phyloP scores from a whole-genome alignment of 2,329 filamentous ascomycete species.

The Nothophaeocryptopus gaeumannii region DNA sequence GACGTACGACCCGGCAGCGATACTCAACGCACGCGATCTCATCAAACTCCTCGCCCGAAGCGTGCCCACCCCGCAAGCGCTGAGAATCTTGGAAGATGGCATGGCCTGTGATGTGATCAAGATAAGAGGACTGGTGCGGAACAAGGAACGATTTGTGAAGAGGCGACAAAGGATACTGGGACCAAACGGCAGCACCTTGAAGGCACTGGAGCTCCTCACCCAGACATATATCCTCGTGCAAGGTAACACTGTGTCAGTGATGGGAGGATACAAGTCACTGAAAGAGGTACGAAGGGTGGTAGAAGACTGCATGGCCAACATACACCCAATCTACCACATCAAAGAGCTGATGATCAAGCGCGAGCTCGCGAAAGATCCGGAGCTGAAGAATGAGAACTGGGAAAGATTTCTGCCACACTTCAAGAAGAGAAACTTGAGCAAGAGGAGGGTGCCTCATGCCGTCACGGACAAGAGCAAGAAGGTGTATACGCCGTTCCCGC shows the following conservation, averaged over 20 bases:
- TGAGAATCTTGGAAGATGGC: constrained; percentile 92
- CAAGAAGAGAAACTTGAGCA: constrained; percentile 87
- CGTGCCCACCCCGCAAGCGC: constrained; percentile 85
- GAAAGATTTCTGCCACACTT: constrained; percentile 95
- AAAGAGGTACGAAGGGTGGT: constrained; percentile 89
- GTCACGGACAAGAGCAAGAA: constrained; percentile 94
- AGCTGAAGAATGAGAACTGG: constrained; percentile 85
- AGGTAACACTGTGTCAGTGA: constrained; percentile 88
- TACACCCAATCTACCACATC: constrained; percentile 87
- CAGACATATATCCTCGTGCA: constrained; percentile 92
- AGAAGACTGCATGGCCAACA: constrained; percentile 94
- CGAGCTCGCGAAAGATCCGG: constrained; percentile 84
- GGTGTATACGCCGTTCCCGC: constrained; percentile 94
- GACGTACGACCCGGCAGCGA: constrained; percentile 86
- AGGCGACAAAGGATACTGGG: constrained; percentile 88
- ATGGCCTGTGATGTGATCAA: constrained; percentile 95
- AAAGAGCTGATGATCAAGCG: constrained; percentile 95
- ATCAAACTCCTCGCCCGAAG: constrained; percentile 89
- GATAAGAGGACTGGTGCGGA: constrained; percentile 82
- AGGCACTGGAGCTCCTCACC: constrained; percentile 89
- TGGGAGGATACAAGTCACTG: constrained; percentile 88
- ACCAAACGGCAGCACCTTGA: constrained; percentile 85
- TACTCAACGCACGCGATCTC: constrained; percentile 88
- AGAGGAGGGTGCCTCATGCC: constrained; percentile 75
- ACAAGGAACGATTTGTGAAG: constrained; percentile 95